Evolutionary conservation across 2,329 filamentous ascomycete species (phyloP).

Genomic region (Verruconis gallopava): DNA sequence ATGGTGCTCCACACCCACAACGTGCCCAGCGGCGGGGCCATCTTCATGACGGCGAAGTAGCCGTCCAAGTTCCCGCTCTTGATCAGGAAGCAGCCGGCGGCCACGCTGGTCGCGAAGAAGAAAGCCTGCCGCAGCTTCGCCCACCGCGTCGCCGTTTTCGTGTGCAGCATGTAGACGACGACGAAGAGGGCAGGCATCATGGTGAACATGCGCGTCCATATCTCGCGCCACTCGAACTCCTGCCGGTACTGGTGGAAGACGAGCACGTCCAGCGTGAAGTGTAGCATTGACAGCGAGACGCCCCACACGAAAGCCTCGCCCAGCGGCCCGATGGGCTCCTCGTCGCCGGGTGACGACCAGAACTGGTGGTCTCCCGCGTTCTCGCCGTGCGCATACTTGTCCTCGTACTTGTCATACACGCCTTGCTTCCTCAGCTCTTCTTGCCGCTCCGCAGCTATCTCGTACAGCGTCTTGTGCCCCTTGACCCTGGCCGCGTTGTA

Average conservation of each 20-base stretch:
- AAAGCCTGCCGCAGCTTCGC: conserved; percentile 22
- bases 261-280: conserved; percentile 67
- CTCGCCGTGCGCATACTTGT: conserved; percentile 19
- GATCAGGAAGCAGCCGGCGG: conserved; percentile 65
- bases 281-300: conserved; percentile 53
- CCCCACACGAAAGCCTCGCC: conserved; percentile 37
- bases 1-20: conserved; percentile 90
- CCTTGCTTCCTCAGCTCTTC: conserved; percentile 25
- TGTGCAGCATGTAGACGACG: conserved; percentile 32
- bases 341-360: conserved; percentile 22
- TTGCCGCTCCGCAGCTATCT: conserved; percentile 53
- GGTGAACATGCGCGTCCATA: conserved; percentile 39
- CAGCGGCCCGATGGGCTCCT: conserved; percentile 32
- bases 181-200: conserved; percentile 32
- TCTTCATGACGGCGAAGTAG: conserved; percentile 86
- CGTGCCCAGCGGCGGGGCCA: conserved; percentile 74
- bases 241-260: conserved; percentile 69
- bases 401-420: conserved; percentile 8
- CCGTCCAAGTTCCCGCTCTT: conserved; percentile 65
- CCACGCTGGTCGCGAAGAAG: conserved; percentile 50
- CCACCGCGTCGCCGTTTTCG: conserved; percentile 25
- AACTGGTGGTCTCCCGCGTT: conserved; percentile 10
- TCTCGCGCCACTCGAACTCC: conserved; percentile 45
- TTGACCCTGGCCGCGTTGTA: conserved; percentile 51
- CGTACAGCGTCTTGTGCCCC: conserved; percentile 56